Evolutionary conservation across 2,329 filamentous ascomycete genomes (phyloP), one percentile per base, ranked within the genome.

Genomic region (Paecilomyces dactylethromorphus): DNA sequence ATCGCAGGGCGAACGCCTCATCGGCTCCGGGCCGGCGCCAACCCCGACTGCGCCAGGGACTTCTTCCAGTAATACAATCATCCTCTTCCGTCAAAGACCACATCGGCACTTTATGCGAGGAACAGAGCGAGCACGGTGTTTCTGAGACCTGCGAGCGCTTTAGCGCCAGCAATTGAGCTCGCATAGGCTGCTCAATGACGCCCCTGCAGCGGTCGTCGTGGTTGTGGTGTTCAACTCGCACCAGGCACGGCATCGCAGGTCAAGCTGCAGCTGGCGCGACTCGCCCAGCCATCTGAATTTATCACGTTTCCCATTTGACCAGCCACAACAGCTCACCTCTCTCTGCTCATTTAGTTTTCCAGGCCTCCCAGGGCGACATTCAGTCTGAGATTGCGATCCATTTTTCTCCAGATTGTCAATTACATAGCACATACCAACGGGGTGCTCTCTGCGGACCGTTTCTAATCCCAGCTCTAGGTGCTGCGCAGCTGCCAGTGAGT

Each of bases 271-370:
- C 62, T 62, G 61, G 62, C 58, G 63, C 60, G 54, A 62, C 62
- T 56, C 29, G 58, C 70, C 74, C 74, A 76, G 74, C 74, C 74
- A 73, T 76, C 73, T 60, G 60, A 74, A 70, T 76, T 76, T 69
- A 67, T 53, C 58, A 50, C 56, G 29, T 56, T 55, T 58, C 59
- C 59, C 58, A 62, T 60, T 64, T 56, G 63, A 64, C 63, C 63
- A 64, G 63, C 63, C 63, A 64, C 63, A 61, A 45, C 59, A 53
- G 59, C 60, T 57, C 35, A 50, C 32, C 57, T 53, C 45, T 39
- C 21, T 39, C 53, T 33, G 5, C 26, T 39, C 49, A 49, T 33
- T 26, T 54, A 22, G 32, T 49, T 33, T 32, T 54, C 24, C 39
- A 15, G n/a, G 24, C 29, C 21, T 53, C 26, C 50, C 22, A 31